A percentile compares a stretch with the other conserved stretches of the same genome.
phyloP scores from a whole-genome alignment of 257 asterid genomes.

The Ocimum tenuiflorum region DNA sequence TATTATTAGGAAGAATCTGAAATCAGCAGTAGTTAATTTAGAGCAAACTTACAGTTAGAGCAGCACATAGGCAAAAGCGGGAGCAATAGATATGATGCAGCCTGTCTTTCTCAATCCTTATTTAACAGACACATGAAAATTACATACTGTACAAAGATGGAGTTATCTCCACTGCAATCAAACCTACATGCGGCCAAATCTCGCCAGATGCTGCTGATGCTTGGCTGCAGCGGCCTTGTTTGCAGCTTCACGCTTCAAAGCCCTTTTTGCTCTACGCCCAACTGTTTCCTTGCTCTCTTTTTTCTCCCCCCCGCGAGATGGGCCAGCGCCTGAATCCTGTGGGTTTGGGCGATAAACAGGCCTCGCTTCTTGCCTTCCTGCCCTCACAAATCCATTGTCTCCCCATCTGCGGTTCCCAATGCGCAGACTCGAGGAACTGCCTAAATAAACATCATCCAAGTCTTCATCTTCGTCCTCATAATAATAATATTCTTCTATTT shows the following conservation, averaged over 20 bases:
- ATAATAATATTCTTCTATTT: conserved; percentile 41
- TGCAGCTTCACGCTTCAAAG: conserved; percentile 81
- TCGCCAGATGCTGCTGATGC: conserved; percentile 58
- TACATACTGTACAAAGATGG: conserved; percentile 21
- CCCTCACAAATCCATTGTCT: conserved; percentile 78
- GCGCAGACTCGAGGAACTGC: conserved; percentile 53
- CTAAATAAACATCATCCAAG: conserved; percentile 44
- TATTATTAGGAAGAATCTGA: conserved; percentile 8
- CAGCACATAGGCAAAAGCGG: neutral
- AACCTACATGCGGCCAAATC: conserved; percentile 48
- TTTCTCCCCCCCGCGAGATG: conserved; percentile 46
- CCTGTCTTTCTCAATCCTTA: conserved; percentile 19
- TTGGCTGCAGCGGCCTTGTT: conserved; percentile 74
- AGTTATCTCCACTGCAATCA: neutral
- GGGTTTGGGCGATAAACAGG: conserved; percentile 33
- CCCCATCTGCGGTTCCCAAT: conserved; percentile 93
- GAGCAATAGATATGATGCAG: conserved; percentile 3
- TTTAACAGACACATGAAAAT: neutral
- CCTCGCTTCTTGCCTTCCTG: conserved; percentile 81
- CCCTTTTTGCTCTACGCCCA: conserved; percentile 72
- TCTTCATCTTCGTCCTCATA: conserved; percentile 55
- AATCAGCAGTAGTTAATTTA: neutral
- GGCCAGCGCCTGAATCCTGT: conserved; percentile 41
- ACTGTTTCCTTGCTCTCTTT: conserved; percentile 35
- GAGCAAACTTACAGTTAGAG: conserved; percentile 24